A percentile compares a stretch with the other conserved stretches of the same genome.
These are phyloP conservation scores for Aspergillus japonicus DNA, from an alignment of 2,329 filamentous ascomycete species.

Conservation along the genomic window DNA sequence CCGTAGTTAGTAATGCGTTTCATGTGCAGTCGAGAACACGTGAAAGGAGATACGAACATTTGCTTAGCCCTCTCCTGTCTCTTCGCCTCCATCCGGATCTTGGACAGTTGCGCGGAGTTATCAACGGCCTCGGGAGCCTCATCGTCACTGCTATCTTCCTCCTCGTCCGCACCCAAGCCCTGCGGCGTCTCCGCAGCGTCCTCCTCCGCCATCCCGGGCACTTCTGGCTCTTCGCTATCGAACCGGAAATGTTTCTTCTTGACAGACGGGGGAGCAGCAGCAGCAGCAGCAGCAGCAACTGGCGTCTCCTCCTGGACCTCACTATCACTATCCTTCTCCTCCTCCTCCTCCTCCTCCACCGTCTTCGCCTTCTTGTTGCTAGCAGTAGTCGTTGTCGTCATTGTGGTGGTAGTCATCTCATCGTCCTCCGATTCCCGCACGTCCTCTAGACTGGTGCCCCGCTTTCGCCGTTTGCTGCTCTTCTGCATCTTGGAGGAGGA, in stretches of 20 bases:
- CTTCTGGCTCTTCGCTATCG: constrained; percentile 41
- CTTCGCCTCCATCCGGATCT: constrained; percentile 40
- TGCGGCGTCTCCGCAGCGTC: constrained; percentile 20
- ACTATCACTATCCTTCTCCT: constrained; percentile 13
- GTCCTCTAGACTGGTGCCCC: constrained; percentile 22
- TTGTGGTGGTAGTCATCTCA: constrained; percentile 2
- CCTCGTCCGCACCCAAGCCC: constrained; percentile 21
- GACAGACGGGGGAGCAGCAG: not conserved
- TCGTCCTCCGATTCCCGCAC: constrained; percentile 18
- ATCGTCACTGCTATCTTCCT: constrained; percentile 37
- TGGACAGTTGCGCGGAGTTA: constrained; percentile 40
- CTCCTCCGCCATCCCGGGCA: constrained; percentile 22
- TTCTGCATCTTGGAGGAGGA: constrained; percentile 24
- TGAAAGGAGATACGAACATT: constrained; percentile 28
- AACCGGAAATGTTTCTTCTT: constrained; percentile 40
- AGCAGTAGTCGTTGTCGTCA: not conserved
- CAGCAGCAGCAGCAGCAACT: not conserved
- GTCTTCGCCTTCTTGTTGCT: constrained; percentile 7
- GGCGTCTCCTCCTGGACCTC: constrained; percentile 16
- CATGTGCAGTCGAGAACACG: not conserved
- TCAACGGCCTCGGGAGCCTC: constrained; percentile 45
- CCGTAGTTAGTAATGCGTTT: constrained; percentile 20
- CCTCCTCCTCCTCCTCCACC: constrained; percentile 13
- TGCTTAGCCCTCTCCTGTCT: constrained; percentile 39
- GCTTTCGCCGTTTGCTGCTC: constrained; percentile 37